Evolutionary conservation across 2,329 filamentous ascomycete genomes (phyloP), one percentile per base, ranked within the genome.

Genomic region (Verticillium nubilum): DNA sequence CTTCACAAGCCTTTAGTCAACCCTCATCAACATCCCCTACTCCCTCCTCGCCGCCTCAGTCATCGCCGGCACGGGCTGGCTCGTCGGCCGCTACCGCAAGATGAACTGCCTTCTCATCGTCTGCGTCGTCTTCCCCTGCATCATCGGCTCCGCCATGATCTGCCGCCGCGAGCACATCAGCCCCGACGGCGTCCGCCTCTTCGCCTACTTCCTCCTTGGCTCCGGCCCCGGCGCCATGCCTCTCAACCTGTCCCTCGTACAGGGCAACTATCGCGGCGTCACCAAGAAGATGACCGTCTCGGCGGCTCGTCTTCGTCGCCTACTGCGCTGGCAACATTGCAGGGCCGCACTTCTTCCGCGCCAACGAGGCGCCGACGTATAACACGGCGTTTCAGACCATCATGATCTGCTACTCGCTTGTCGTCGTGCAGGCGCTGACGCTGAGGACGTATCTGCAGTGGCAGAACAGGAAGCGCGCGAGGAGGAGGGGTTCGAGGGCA

Each of bases 281-380:
- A 84, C 82, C 31, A 86, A 86, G 73, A 86, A 85, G 69, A 82
- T 83, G 76, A 84, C 82, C 6, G 79, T 85, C 59, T 85, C 80
- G 1, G 80, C 80, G 0, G n/a, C 65, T 85, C 64, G 68, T 85
- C 4, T 84, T 86, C 62, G 66, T 84, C 10, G 78, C 77, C 3
- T 86, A 85, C 64, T 85, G 82, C 58, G 69, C 75, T 1, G 83
- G 83, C 1, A 86, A 85, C 61, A 83, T 86, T 53, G 73, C 75
- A 1, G 82, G 83, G 0, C 83, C 83, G 2, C 82, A 85, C 52
- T 77, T 85, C 64, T 86, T 85, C 68, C 74, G 72, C 52, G 67
- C 75, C 2, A 60, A 65, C 1, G 81, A 86, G 65, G 79, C 76
- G 6, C 83, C 83, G 0, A 70, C 71, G 1, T 85, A 85, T 62